These are phyloP conservation scores for Trichoderma semiorbis DNA, from an alignment of 2,329 filamentous ascomycete genomes.

Conservation along the genomic window DNA sequence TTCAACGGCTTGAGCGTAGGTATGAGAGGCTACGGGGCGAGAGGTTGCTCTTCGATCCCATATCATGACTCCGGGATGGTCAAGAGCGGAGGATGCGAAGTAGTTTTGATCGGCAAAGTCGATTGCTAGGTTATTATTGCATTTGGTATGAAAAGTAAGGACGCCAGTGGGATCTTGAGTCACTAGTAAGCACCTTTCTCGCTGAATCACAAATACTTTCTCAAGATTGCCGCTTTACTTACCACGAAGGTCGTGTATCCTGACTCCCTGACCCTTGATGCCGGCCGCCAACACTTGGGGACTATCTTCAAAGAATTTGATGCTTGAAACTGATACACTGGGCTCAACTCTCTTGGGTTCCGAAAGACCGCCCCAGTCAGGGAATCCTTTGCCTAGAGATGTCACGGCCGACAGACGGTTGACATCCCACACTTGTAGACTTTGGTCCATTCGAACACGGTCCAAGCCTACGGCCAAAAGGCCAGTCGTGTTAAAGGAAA, in stretches of 20 bases:
- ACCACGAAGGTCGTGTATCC: constrained; percentile 78
- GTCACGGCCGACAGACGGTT: constrained; percentile 55
- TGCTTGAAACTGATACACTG: constrained; percentile 73
- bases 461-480: constrained; percentile 76
- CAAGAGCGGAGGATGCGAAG: constrained; percentile 75
- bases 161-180: constrained; percentile 48
- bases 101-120: constrained; percentile 80
- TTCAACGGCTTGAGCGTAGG: constrained; percentile 57
- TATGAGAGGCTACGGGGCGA: constrained; percentile 49
- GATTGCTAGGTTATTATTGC: constrained; percentile 70
- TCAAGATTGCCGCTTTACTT: constrained; percentile 19
- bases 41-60: constrained; percentile 71
- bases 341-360: constrained; percentile 59
- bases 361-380: constrained; percentile 46
- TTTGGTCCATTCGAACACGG: constrained; percentile 75
- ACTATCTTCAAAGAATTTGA: constrained; percentile 76
- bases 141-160: constrained; percentile 61
- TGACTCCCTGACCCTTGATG: constrained; percentile 70
- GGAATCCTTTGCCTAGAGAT: constrained; percentile 47
- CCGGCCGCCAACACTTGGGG: constrained; percentile 73
- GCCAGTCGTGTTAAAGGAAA: constrained; percentile 71
- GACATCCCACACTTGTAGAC: constrained; percentile 79
- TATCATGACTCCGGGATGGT: constrained; percentile 69
- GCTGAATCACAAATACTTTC: not conserved
- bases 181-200: not conserved